Evolutionary conservation across 2,329 filamentous ascomycete genomes (phyloP).

Genomic region (Fusarium fracticaudum): DNA sequence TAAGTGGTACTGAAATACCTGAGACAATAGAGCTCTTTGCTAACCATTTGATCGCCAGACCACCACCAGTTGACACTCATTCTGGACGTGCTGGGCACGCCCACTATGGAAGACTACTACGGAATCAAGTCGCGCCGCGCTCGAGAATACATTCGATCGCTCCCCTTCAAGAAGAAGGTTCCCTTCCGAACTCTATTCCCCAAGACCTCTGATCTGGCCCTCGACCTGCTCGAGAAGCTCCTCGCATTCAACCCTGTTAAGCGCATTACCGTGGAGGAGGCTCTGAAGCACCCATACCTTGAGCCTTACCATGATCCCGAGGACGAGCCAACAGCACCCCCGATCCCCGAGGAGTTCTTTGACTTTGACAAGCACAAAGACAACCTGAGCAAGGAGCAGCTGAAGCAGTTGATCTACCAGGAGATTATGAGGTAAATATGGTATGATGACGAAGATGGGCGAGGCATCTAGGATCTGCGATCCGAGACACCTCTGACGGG

Average conservation of each 20-base stretch:
- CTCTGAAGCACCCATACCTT: constrained; percentile 95
- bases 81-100: constrained; percentile 94
- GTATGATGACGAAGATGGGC: not conserved
- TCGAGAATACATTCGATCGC: constrained; percentile 95
- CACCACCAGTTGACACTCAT: constrained; percentile 98
- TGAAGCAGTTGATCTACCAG: constrained; percentile 97
- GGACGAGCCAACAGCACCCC: constrained; percentile 94
- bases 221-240: constrained; percentile 94
- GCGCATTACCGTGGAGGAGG: constrained; percentile 97
- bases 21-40: not conserved
- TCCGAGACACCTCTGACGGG: not conserved
- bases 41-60: constrained; percentile 63
- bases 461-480: constrained; percentile 18
- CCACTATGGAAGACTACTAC: constrained; percentile 99
- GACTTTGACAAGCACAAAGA: constrained; percentile 99
- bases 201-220: constrained; percentile 96
- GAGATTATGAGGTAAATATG: constrained; percentile 79
- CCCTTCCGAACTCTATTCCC: constrained; percentile 97
- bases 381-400: constrained; percentile 95
- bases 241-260: constrained; percentile 98
- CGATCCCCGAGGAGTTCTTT: constrained; percentile 98
- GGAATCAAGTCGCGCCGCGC: constrained; percentile 98
- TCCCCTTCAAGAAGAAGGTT: constrained; percentile 99
- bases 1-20: constrained; percentile 58
- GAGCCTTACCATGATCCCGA: constrained; percentile 99